These are phyloP conservation scores for Lunularia cruciata DNA, from an alignment of 225 moss, liverwort and hornwort species.

Conservation along the genomic window DNA sequence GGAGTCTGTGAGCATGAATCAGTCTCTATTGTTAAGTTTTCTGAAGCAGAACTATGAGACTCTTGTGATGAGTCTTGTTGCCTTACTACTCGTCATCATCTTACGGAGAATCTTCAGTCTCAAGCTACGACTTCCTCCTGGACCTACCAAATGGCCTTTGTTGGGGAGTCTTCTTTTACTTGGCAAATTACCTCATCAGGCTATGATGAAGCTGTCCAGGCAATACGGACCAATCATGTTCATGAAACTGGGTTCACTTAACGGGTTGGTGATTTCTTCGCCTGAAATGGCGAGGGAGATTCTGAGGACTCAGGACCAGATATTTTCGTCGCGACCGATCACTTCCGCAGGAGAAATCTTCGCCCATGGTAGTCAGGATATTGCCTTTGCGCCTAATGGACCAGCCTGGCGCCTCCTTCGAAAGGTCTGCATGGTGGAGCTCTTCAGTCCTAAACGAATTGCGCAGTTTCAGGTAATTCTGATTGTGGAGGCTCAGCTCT, in stretches of 20 bases:
- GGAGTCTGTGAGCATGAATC: too few species aligned
- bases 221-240: conserved; percentile 35
- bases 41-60: too few species aligned
- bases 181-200: conserved; percentile 7
- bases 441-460: conserved; percentile 41
- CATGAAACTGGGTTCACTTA: conserved; percentile 36
- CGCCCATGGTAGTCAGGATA: conserved; percentile 22
- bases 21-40: too few species aligned
- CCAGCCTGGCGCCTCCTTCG: conserved; percentile 52
- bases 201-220: conserved; percentile 8
- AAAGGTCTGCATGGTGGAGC: conserved; percentile 49
- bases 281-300: conserved; percentile 46
- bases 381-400: conserved; percentile 37
- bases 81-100: too few species aligned
- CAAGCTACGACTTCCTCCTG: too few species aligned
- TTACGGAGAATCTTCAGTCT: too few species aligned
- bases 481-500: too few species aligned
- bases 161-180: conserved; percentile 14
- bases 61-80: too few species aligned
- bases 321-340: conserved; percentile 38
- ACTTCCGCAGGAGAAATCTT: conserved; percentile 12
- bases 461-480: conserved; percentile 16
- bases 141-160: conserved; percentile 10
- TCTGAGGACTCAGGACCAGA: conserved; percentile 46
- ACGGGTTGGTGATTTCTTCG: conserved; percentile 41